Base-by-base conservation (phyloP, 352 stramenopile genomes). In the Saprolegnia diclina region DNA sequence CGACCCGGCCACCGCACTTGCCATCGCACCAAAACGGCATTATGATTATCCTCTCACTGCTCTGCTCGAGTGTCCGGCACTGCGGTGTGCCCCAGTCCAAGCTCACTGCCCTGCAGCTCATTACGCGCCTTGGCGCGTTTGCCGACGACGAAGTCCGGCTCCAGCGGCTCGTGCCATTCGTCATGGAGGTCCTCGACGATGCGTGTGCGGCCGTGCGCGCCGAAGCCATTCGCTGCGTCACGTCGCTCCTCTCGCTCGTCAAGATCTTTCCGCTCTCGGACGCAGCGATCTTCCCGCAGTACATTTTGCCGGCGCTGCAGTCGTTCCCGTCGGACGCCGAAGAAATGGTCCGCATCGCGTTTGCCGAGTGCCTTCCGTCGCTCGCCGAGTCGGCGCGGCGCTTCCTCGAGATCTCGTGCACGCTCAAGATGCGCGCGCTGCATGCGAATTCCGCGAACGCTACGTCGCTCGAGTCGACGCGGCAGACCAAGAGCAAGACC, bases 221-320 rank as follows among this genome's bases (percentile, higher is more conserved):
- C 10, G 82, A 94, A 7, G 85, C 91, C 10, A 83, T 99, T 13
- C 83, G 92, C 29, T 94, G 90, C 0, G 76, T 99, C 9, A 94
- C 92, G 7, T 90, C 87, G 19, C 78, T 98, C 37, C 71, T 98
- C 40, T 89, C 82, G 32, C 73, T 94, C 21, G 83, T 99, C n/a
- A 87, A 92, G 62, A 87, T 73, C 0, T 97, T 99, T 67, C 91
- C 94, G 5, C 82, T 97, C 10, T 98, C 95, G 1, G 97, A 99
- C 71, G 90, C 95, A 0, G 93, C 94, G 38, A 88, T 99, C 1
- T 99, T 99, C 65, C 92, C 95, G 0, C 87, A 97, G 76, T 99
- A 99, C 75, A 92, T 99, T 24, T 89, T 99, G 45, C 97, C 94
- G 53, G 82, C 85, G 64, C 89, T 98, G 72, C 84, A 85, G 13